Evolutionary conservation across 495 filamentous ascomycete genomes (phyloP).

Genomic region (Hyaloscypha hepaticicola): DNA sequence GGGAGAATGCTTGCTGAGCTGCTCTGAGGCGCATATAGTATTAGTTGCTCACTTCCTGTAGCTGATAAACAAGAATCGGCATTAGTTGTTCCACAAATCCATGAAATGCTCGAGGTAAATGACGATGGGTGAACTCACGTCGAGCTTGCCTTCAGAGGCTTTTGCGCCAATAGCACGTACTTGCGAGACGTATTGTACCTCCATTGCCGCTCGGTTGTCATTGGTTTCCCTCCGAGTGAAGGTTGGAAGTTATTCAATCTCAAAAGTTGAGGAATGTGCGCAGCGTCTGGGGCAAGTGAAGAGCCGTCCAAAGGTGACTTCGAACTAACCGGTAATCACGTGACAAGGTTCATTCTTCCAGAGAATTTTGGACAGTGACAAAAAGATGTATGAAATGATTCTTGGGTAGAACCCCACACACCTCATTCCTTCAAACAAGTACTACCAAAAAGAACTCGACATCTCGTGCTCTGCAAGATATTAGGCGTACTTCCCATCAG

Average conservation of each 20-base stretch:
- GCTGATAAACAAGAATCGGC: neutral
- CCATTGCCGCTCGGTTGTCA: neutral
- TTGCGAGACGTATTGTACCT: neutral
- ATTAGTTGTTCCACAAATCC: neutral
- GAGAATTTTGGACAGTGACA: no score
- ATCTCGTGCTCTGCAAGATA: slow-evolving; percentile 31
- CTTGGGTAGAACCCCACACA: no score
- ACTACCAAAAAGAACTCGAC: slow-evolving; percentile 29
- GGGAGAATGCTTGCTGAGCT: neutral
- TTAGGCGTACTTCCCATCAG: slow-evolving; percentile 32
- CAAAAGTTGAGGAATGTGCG: no score
- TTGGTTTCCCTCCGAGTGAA: no score
- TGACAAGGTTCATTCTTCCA: neutral
- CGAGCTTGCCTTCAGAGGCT: neutral
- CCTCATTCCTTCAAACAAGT: slow-evolving; percentile 28
- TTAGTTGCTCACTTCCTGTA: neutral
- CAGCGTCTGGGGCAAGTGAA: no score
- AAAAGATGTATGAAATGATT: no score
- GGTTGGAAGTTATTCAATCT: no score
- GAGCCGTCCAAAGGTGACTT: no score
- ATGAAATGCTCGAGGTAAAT: neutral
- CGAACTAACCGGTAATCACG: neutral
- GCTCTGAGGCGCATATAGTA: neutral
- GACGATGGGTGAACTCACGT: neutral
- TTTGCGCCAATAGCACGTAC: neutral